A percentile compares a stretch with the other conserved stretches of the same genome.
phyloP scores from a whole-genome alignment of 2,329 filamentous ascomycete genomes.

The Aspergillus alliaceus region DNA sequence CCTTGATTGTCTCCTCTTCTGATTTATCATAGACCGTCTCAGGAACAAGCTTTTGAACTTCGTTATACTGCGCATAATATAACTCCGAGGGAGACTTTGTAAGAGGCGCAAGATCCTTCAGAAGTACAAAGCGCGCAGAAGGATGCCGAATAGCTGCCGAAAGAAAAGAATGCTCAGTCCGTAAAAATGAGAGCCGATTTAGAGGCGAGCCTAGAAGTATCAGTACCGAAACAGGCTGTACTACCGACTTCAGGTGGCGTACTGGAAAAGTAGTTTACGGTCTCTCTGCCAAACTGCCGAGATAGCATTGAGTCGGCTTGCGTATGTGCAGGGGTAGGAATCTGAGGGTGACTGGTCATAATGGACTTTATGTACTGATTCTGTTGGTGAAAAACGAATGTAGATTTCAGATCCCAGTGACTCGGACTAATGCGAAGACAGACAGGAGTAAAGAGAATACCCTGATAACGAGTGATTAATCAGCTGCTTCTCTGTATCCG shows the following conservation, averaged over 20 bases:
- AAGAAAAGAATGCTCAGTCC: slow-evolving; percentile 48
- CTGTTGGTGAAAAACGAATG: too few species aligned
- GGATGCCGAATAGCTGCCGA: slow-evolving; percentile 50
- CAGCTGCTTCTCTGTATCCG: slow-evolving; percentile 4
- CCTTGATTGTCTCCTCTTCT: slow-evolving; percentile 71
- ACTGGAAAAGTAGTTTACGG: slow-evolving; percentile 54
- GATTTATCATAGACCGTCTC: slow-evolving; percentile 66
- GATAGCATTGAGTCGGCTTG: slow-evolving; percentile 58
- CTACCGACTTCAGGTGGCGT: slow-evolving; percentile 4
- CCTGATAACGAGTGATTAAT: slow-evolving; percentile 10
- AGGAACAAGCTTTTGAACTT: slow-evolving; percentile 71
- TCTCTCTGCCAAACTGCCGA: slow-evolving; percentile 51
- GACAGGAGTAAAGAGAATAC: too few species aligned
- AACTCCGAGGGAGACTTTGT: slow-evolving; percentile 61
- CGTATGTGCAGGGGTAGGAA: slow-evolving; percentile 60
- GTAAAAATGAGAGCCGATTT: slow-evolving; percentile 52
- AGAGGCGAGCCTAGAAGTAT: slow-evolving; percentile 45
- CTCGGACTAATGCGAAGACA: too few species aligned
- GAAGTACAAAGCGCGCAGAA: slow-evolving; percentile 66
- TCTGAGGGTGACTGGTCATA: slow-evolving; percentile 34
- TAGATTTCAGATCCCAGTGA: too few species aligned
- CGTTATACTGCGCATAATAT: slow-evolving; percentile 66
- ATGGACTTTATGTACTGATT: slow-evolving; percentile 6
- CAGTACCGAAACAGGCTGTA: neutral
- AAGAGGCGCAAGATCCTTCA: slow-evolving; percentile 77